phyloP scores from a whole-genome alignment of 2,329 filamentous ascomycete genomes.

The Annulohypoxylon truncatum region DNA sequence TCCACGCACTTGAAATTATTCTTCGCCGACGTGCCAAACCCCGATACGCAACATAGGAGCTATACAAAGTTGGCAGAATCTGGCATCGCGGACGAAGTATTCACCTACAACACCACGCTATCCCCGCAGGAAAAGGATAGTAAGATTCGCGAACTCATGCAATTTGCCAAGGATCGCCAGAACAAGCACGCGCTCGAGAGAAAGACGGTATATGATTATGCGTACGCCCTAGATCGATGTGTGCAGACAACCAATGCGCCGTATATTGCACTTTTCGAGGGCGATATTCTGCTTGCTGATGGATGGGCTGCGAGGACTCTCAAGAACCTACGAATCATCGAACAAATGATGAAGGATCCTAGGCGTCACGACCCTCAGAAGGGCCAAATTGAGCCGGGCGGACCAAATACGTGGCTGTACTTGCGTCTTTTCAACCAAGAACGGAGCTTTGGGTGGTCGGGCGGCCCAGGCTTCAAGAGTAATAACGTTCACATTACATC shows the following conservation, averaged over 20 bases:
- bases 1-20: conserved; percentile 47
- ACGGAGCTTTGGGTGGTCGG: conserved; percentile 48
- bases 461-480: conserved; percentile 47
- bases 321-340: conserved; percentile 42
- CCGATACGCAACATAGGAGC: conserved; percentile 45
- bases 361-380: conserved; percentile 39
- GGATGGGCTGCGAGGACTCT: conserved; percentile 48
- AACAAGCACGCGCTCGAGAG: conserved; percentile 45
- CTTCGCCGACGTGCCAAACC: conserved; percentile 49
- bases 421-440: conserved; percentile 50
- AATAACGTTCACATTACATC: conserved; percentile 50
- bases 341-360: conserved; percentile 48
- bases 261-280: conserved; percentile 49
- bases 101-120: conserved; percentile 45
- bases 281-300: conserved; percentile 50
- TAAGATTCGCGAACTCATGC: conserved; percentile 40
- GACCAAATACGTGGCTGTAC: conserved; percentile 49
- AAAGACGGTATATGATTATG: conserved; percentile 49
- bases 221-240: conserved; percentile 47
- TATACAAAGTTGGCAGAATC: conserved; percentile 38
- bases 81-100: conserved; percentile 45
- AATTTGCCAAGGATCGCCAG: conserved; percentile 38
- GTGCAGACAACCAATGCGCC: conserved; percentile 46
- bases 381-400: conserved; percentile 42
- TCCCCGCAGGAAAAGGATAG: conserved; percentile 33